A percentile compares a stretch with the other conserved stretches of the same genome.
Evolutionary conservation across 495 filamentous ascomycete genomes (phyloP).

Genomic region (Darksidea phi): DNA sequence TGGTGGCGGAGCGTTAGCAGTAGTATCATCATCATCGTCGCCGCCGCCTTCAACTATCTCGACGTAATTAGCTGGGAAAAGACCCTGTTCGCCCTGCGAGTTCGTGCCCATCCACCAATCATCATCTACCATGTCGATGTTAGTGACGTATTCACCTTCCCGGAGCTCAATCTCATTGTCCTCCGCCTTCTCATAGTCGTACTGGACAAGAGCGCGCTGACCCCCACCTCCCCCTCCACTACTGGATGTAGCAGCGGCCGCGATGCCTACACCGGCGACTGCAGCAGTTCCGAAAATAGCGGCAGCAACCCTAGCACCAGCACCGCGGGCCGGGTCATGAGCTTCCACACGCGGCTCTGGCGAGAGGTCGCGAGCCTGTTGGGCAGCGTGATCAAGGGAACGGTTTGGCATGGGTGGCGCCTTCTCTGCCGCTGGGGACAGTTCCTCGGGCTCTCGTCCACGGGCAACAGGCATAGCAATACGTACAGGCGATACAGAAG

Average conservation of each 20-base stretch:
- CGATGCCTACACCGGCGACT: constrained; percentile 34
- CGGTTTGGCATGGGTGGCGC: constrained; percentile 56
- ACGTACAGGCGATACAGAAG: constrained; percentile 71
- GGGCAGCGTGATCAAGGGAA: constrained; percentile 59
- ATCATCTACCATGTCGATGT: constrained; percentile 94
- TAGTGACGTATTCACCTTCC: constrained; percentile 89
- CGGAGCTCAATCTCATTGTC: constrained; percentile 90
- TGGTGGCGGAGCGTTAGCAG: constrained; percentile 34
- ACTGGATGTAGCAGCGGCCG: constrained; percentile 27
- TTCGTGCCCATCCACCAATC: constrained; percentile 99
- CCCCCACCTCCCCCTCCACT: constrained; percentile 44
- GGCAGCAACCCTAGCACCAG: constrained; percentile 55
- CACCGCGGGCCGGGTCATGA: constrained; percentile 62
- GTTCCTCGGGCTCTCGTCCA: constrained; percentile 53
- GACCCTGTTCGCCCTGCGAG: constrained; percentile 69
- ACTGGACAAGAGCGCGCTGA: constrained; percentile 75
- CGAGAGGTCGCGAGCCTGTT: constrained; percentile 61
- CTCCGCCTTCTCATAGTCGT: constrained; percentile 96
- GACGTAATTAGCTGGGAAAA: constrained; percentile 97
- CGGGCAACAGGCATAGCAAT: constrained; percentile 84
- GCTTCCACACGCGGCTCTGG: constrained; percentile 55
- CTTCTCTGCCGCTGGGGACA: constrained; percentile 54
- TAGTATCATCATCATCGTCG: constrained; percentile 18
- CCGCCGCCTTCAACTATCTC: constrained; percentile 68
- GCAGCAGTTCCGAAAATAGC: constrained; percentile 45